Base-by-base conservation (phyloP, 352 stramenopile species). In the Globisporangium barbulae region DNA sequence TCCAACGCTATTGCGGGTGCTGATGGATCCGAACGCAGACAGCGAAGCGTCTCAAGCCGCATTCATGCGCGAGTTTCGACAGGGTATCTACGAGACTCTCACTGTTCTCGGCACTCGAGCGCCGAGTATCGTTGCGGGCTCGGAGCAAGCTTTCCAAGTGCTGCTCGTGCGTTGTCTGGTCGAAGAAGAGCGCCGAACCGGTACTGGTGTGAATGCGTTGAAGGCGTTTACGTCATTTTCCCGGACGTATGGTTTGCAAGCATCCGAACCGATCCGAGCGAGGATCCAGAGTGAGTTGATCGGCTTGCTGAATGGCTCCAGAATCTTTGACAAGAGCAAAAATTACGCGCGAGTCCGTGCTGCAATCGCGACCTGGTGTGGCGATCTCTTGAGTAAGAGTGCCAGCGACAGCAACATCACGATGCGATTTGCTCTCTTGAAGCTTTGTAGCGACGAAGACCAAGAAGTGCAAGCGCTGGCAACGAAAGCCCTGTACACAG, bases 121-220 rank as follows among this genome's bases (percentile, higher is more conserved):
- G 19, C 80, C 85, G 0, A 25, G 53, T 3, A 58, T 88, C 8
- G 73, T 91, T 12, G 75, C 72, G 28, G 59, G 66, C 21, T 86
- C 81, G 2, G 77, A 88, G 28, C 76, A 93, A 55, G 68, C 79
- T 7, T 94, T 94, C 33, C 83, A 94, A 65, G 74, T 89, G n/a
- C 52, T 94, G 31, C 68, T 92, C 42, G 81, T 89, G 44, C 76
- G 80, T 35, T 83, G 76, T 52, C 70, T 92, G 8, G 64, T 74
- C 0, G 81, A 90, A 67, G 81, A 90, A 66, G 73, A 78, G 48
- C 59, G 65, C 8, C 68, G 76, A 0, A 79, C 71, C 17, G 75
- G 77, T 55, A 71, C 72, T 37, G 83, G 81, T 35, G 79, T 76
- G 6, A 85, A 85, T 35, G 83, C 81, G 5, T n/a, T 92, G 2